Base-by-base conservation (phyloP, 768 basidiomycete genomes). In the Boletus reticuloceps region DNA sequence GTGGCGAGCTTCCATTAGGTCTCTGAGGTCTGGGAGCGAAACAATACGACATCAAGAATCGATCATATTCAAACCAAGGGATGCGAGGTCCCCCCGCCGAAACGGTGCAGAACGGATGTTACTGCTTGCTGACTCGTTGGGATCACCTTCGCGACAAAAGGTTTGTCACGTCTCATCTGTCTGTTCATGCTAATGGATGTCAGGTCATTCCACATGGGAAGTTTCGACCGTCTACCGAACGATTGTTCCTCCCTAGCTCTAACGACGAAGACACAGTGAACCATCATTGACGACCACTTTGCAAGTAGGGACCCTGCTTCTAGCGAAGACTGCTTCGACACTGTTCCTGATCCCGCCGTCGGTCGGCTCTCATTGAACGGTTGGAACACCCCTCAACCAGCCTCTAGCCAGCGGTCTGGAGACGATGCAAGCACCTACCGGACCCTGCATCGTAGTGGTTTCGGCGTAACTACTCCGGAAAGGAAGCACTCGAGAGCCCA, bases 21-120 rank as follows among this genome's bases (percentile, higher is more conserved):
- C 22, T 66, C 61, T 13, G 70, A 72, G 22, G 49, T 71, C 27
- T 50, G 74, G 34, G 67, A 72, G 46, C 73, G 75, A 47, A 55
- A 72, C 29, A 62, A 63, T n/a, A 14, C 58, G 60, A 41, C 55
- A 47, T 69, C 73, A 7, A 72, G 74, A 37, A 69, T 69, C 9
- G 68, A 69, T 60, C 66, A 74, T 20, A 14, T 29, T 13, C 76
- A 81, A 52, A 58, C 75, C 40, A 77, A 81, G 11, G 51, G 38
- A 20, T 31, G 25, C 34, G 47, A 63, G 34, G 47, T 19, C 20
- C 60, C 53, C 17, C 53, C 52, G 20, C n/a, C 40, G 17, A 72
- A 72, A 47, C 67, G 60, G 31, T 49, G 46, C 25, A 62, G 36
- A 56, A 53, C 6, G 22, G 48, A 49, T 38, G 19, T 42, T 17